These are phyloP conservation scores for Lentinula sp. DNA, from an alignment of 768 basidiomycete species.

Conservation along the genomic window DNA sequence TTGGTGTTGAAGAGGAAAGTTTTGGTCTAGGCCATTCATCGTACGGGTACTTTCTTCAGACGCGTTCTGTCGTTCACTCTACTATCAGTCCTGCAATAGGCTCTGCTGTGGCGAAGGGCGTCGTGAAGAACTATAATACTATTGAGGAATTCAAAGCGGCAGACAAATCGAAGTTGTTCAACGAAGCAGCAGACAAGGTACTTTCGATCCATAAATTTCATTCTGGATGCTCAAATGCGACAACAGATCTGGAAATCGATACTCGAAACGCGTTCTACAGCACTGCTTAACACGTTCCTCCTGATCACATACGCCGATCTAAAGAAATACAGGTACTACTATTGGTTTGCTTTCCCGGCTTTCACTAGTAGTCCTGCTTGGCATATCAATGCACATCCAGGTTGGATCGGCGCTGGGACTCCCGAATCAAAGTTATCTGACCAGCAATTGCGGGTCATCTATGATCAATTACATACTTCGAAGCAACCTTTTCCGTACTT, in stretches of 20 bases:
- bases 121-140: constrained; percentile 93
- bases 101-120: constrained; percentile 51
- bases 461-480: constrained; percentile 14
- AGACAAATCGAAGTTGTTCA: constrained; percentile 86
- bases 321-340: constrained; percentile 96
- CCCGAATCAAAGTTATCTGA: not conserved
- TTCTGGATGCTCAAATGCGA: not conserved
- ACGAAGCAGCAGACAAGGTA: constrained; percentile 63
- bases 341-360: constrained; percentile 98
- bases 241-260: constrained; percentile 67
- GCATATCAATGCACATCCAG: constrained; percentile 58
- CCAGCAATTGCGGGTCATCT: constrained; percentile 46
- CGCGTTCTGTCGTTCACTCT: constrained; percentile 4
- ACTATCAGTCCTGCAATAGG: constrained; percentile 36
- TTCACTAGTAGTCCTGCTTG: constrained; percentile 86
- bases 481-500: constrained; percentile 46
- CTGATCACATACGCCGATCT: constrained; percentile 94
- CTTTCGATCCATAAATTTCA: constrained; percentile 3
- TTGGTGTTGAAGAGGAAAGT: constrained; percentile 60
- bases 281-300: constrained; percentile 70
- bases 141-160: constrained; percentile 92
- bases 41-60: constrained; percentile 25
- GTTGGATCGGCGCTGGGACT: constrained; percentile 35
- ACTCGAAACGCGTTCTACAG: constrained; percentile 41
- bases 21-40: constrained; percentile 40